A percentile compares a stretch with the other conserved stretches of the same genome.
These are phyloP conservation scores for Talaromyces sp. DNA, from an alignment of 2,329 filamentous ascomycete species.

Conservation along the genomic window DNA sequence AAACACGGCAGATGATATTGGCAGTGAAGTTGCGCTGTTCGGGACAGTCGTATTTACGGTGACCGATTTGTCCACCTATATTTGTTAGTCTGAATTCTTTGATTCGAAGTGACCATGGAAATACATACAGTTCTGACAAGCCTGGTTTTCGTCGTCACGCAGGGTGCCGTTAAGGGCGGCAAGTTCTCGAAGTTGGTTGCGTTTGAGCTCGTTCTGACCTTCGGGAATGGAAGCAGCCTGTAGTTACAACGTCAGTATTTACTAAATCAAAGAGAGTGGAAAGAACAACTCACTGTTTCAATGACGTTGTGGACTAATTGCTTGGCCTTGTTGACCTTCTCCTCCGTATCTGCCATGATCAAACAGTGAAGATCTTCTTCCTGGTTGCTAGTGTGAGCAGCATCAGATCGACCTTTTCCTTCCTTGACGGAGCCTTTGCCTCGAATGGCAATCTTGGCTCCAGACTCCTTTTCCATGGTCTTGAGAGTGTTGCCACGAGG, in stretches of 20 bases:
- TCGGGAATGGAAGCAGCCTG: constrained; percentile 97
- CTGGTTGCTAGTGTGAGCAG: constrained; percentile 98
- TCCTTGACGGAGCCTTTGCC: constrained; percentile 99
- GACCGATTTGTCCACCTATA: constrained; percentile 83
- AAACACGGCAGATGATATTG: constrained; percentile 97
- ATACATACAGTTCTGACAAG: constrained; percentile 83
- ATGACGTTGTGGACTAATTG: constrained; percentile 98
- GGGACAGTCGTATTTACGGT: constrained; percentile 97
- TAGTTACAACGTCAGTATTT: constrained; percentile 19
- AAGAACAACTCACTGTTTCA: constrained; percentile 71
- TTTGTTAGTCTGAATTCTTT: constrained; percentile 18
- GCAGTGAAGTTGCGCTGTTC: constrained; percentile 98
- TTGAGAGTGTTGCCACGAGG: constrained; percentile 99
- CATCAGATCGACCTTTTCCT: constrained; percentile 97
- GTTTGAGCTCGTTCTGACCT: constrained; percentile 97
- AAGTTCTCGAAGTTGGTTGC: constrained; percentile 95
- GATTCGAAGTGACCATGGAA: not conserved
- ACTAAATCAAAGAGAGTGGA: not conserved
- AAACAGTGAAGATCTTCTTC: constrained; percentile 98
- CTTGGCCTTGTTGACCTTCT: constrained; percentile 99
- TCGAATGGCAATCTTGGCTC: constrained; percentile 97
- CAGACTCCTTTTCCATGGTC: constrained; percentile 98
- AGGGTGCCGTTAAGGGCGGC: constrained; percentile 97
- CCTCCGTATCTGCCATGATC: constrained; percentile 99
- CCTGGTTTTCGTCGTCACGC: constrained; percentile 98